Percentiles rank a stretch among this genome's conserved stretches.
phyloP scores from a whole-genome alignment of 768 basidiomycete genomes.

The Suillus luteus region DNA sequence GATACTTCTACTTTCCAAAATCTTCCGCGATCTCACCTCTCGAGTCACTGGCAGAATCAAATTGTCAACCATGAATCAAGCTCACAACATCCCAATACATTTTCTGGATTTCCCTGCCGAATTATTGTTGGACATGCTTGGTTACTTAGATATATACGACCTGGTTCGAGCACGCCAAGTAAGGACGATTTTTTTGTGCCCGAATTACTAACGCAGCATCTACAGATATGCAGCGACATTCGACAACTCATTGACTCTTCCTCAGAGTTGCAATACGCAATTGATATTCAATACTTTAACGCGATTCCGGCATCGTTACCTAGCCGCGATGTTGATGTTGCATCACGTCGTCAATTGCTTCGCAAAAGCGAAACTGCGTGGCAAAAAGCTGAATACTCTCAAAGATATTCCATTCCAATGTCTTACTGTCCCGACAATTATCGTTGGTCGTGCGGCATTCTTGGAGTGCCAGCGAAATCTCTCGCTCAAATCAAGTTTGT shows the following conservation, averaged over 20 bases:
- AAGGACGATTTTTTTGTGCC: neutral
- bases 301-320: neutral
- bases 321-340: neutral
- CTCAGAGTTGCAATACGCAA: neutral
- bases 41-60: neutral
- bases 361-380: neutral
- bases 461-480: neutral
- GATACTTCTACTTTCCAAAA: neutral
- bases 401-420: neutral
- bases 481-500: neutral
- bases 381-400: constrained; percentile 1
- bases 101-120: neutral
- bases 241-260: neutral
- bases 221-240: neutral
- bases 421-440: neutral
- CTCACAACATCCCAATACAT: neutral
- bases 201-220: neutral
- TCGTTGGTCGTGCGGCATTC: neutral
- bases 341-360: neutral
- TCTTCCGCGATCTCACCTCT: neutral
- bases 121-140: neutral
- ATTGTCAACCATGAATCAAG: neutral
- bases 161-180: neutral
- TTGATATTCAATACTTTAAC: neutral
- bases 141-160: neutral